Conservation (phyloP, 192 early-diverging fungal genomes). For the Backusella westeae region DNA sequence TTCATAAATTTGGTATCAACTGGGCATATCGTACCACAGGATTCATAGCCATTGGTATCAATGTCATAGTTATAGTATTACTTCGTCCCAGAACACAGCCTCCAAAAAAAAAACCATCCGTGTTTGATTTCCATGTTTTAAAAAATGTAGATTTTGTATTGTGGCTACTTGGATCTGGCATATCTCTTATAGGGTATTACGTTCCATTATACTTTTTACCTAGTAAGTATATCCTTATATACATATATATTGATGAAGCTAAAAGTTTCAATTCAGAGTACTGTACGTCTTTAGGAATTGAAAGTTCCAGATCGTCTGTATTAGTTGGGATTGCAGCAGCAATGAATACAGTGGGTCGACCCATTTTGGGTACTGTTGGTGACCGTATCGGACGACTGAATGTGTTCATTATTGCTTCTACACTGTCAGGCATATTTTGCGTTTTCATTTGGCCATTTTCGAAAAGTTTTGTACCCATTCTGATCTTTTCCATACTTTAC, state of each 20-base stretch:
- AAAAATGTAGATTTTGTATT: conserved; percentile 25
- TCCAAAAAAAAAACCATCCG: not conserved
- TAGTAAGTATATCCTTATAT: conserved; percentile 14
- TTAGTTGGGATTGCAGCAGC: conserved; percentile 17
- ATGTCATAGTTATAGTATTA: conserved; percentile 11
- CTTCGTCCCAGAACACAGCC: conserved; percentile 10
- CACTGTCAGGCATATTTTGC: conserved; percentile 17
- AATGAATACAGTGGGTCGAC: conserved; percentile 18
- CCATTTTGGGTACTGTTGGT: conserved; percentile 14
- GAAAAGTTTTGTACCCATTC: not conserved
- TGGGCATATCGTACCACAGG: conserved; percentile 56
- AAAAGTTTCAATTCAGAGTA: conserved; percentile 15
- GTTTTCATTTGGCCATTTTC: conserved; percentile 28
- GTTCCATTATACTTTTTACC: conserved; percentile 36
- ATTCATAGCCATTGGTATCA: conserved; percentile 47
- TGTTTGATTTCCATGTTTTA: conserved; percentile 19
- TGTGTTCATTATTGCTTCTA: conserved; percentile 12
- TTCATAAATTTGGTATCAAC: conserved; percentile 49
- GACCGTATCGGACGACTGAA: conserved; percentile 31
- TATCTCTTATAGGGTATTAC: conserved; percentile 37
- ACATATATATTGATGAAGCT: too few species aligned
- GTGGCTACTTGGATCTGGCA: conserved; percentile 19
- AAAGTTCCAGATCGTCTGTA: not conserved
- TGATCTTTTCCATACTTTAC: conserved; percentile 23
- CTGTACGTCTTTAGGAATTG: conserved; percentile 15